These are phyloP conservation scores for Coniophora puteana DNA, from an alignment of 1,284 basidiomycete genomes.

Conservation along the genomic window DNA sequence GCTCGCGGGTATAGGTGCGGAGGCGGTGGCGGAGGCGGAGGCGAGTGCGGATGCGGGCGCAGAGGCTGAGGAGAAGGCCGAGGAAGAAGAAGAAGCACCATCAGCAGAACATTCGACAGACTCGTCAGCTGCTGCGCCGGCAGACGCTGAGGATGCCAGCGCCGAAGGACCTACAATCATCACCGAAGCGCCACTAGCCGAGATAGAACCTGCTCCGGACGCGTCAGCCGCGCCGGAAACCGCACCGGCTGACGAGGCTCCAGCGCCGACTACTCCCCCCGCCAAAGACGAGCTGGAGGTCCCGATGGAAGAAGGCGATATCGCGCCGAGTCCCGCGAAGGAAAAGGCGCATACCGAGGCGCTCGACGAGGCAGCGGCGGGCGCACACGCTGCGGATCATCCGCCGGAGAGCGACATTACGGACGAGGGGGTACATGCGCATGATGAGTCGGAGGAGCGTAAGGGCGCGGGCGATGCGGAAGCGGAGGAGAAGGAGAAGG, in stretches of 20 bases:
- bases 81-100: background rate
- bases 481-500: too few relatives aligned
- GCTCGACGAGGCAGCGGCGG: background rate
- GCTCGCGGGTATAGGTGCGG: conserved; percentile 13
- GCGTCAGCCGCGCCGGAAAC: conserved; percentile 2
- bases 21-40: too few relatives aligned
- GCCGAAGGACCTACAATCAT: background rate
- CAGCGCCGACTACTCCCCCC: background rate
- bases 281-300: conserved; percentile 2
- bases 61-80: too few relatives aligned
- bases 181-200: background rate
- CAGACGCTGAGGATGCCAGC: conserved; percentile 7
- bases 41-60: too few relatives aligned
- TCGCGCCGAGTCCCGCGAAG: conserved; percentile 4
- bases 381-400: background rate
- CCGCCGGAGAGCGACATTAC: conserved; percentile 24
- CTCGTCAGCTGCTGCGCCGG: background rate
- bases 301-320: conserved; percentile 2
- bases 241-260: conserved; percentile 9
- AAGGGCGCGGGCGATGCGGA: conserved; percentile 11
- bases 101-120: background rate
- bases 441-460: conserved; percentile 18
- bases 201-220: conserved; percentile 1
- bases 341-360: background rate
- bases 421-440: conserved; percentile 19